Base-by-base conservation (phyloP, 2,329 filamentous ascomycete genomes). In the Penicillium sp. region DNA sequence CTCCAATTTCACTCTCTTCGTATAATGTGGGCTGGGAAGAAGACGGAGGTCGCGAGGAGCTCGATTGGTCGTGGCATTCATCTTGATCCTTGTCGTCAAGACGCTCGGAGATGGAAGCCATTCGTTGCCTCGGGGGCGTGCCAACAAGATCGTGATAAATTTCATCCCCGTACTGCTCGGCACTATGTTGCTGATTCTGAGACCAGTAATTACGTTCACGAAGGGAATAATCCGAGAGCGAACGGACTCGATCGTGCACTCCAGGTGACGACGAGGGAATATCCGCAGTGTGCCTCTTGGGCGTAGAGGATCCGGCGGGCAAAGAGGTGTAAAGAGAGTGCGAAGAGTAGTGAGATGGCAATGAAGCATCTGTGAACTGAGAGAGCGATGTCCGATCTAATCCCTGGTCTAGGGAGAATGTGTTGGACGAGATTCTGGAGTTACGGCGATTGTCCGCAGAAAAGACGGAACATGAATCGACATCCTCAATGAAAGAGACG, bases 401-500 rank as follows among this genome's bases (percentile, higher is more conserved):
- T 42, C 57, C 51, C 23, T 57, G 44, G 8, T 62, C 60, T 23
- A 55, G 13, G n/a, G 58, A 51, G 40, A 60, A 63, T 5, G 4
- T 55, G 45, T 36, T 52, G 27, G 47, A 49, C 3, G 52, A 52
- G 15, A 59, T 47, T 21, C 49, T 56, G 12, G 66, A 68, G 27
- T 68, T 65, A 10, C 60, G 59, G 13, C 54, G 49, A 18, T 63
- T 51, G 21, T 64, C 61, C 2, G 50, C 30, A 3, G 65, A 61
- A 7, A 56, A 17, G 13, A 56, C 20, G 4, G 61, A 64, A 42
- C 60, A 65, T 29, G 36, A 51, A 49, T 70, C 64, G n/a, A 66
- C 63, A 34, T 70, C 68, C 41, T 72, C 68, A 26, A 70, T 69
- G 39, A 64, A 69, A 7, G 69, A 72, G 24, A 71, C 66, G 17